phyloP scores from a whole-genome alignment of 352 stramenopile species.

The Thalassiosira gravida region DNA sequence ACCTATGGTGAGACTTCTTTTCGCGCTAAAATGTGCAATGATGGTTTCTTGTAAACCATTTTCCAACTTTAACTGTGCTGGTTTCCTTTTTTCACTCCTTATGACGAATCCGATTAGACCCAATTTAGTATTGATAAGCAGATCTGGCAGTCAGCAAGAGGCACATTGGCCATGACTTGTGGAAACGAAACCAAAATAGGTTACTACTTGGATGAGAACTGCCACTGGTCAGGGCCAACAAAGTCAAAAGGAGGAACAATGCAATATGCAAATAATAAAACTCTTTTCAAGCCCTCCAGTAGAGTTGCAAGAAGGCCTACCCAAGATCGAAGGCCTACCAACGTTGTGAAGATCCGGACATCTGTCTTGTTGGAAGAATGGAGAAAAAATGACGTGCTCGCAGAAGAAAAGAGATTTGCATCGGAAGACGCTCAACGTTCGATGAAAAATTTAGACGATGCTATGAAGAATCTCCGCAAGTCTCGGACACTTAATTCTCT shows the following conservation, averaged over 20 bases:
- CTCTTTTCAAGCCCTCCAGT: background rate
- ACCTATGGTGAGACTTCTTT: conserved; percentile 64
- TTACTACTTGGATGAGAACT: conserved; percentile 56
- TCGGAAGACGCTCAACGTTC: conserved; percentile 33
- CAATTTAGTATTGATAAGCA: conserved; percentile 80
- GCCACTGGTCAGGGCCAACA: conserved; percentile 42
- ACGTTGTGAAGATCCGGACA: conserved; percentile 47
- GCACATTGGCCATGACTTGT: conserved; percentile 32
- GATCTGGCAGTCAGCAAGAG: conserved; percentile 72
- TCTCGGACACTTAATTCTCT: conserved; percentile 69
- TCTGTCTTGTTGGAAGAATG: conserved; percentile 52
- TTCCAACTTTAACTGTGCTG: background rate
- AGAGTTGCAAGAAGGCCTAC: conserved; percentile 1
- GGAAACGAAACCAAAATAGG: conserved; percentile 37
- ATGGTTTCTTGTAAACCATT: too few species aligned
- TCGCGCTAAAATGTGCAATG: background rate
- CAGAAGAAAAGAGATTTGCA: background rate
- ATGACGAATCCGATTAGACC: conserved; percentile 37
- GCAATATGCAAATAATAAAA: conserved; percentile 9
- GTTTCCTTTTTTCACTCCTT: conserved; percentile 3
- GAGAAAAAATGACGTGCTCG: conserved; percentile 26
- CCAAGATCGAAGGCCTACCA: conserved; percentile 2
- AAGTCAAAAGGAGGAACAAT: conserved; percentile 35
- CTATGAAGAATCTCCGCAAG: conserved; percentile 66
- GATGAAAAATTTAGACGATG: conserved; percentile 71